phyloP scores from a whole-genome alignment of 805 yeast genomes.

The Kregervanrija pseudodelftensis region DNA sequence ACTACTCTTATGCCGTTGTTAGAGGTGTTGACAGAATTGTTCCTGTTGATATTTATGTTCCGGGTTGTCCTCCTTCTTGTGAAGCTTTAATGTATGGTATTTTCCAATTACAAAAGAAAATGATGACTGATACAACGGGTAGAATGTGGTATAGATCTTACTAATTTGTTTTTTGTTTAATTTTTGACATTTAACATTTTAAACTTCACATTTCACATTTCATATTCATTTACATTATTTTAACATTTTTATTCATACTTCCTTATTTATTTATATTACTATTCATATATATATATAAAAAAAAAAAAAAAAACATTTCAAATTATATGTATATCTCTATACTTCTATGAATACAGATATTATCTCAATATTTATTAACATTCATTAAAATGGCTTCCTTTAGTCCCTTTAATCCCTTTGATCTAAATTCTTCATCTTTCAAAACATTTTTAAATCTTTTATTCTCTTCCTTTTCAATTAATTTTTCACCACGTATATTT shows the following conservation, averaged over 20 bases:
- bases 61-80: constrained; percentile 89
- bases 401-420: constrained; percentile 58
- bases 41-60: constrained; percentile 86
- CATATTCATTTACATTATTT: constrained; percentile 1
- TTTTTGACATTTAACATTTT: too few relatives aligned
- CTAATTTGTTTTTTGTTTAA: constrained; percentile 8
- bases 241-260: neutral
- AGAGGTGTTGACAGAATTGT: constrained; percentile 85
- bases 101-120: constrained; percentile 83
- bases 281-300: neutral
- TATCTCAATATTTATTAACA: constrained; percentile 4
- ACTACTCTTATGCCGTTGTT: constrained; percentile 81
- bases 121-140: constrained; percentile 73
- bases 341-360: constrained; percentile 3
- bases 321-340: neutral
- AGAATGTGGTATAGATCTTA: constrained; percentile 76
- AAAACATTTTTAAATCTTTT: constrained; percentile 52
- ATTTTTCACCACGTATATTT: constrained; percentile 37
- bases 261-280: constrained; percentile 4
- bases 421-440: constrained; percentile 45
- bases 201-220: constrained; percentile 1
- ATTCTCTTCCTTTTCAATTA: constrained; percentile 38
- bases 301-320: neutral
- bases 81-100: constrained; percentile 90
- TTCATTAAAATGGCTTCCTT: constrained; percentile 45